phyloP scores from a whole-genome alignment of 352 stramenopile species.

The Globisporangium radiosum region DNA sequence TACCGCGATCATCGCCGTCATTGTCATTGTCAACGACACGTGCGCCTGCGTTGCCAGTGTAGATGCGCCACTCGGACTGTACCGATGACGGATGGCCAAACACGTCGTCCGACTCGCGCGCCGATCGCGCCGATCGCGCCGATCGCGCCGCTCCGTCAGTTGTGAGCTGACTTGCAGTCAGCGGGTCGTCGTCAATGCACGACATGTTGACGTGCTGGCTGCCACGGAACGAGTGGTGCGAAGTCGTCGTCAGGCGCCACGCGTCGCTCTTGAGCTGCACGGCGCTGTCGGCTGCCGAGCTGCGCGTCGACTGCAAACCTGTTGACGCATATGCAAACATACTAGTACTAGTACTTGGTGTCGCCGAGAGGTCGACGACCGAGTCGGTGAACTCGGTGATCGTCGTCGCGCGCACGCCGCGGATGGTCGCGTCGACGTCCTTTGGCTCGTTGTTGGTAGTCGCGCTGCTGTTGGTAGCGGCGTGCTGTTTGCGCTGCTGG shows the following conservation, averaged over 20 bases:
- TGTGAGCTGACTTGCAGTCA: conserved; percentile 9
- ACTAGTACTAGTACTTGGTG: conserved; percentile 6
- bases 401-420: neutral
- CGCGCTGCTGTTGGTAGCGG: neutral
- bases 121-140: too few relatives aligned
- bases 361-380: conserved; percentile 4
- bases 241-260: conserved; percentile 6
- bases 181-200: conserved; percentile 7
- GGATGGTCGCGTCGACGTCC: neutral
- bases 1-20: too few relatives aligned
- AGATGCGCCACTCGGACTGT: too few relatives aligned
- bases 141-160: neutral
- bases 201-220: conserved; percentile 10
- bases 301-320: neutral
- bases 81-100: neutral
- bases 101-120: conserved; percentile 7
- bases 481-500: neutral
- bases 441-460: neutral
- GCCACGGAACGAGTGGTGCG: conserved; percentile 9
- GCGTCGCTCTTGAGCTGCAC: conserved; percentile 11
- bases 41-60: too few relatives aligned
- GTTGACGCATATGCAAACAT: neutral
- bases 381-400: conserved; percentile 8
- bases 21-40: too few relatives aligned
- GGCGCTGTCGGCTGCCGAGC: neutral